These are phyloP conservation scores for Amoebophrya sp. DNA, from an alignment of 169 alveolate species.

Conservation along the genomic window DNA sequence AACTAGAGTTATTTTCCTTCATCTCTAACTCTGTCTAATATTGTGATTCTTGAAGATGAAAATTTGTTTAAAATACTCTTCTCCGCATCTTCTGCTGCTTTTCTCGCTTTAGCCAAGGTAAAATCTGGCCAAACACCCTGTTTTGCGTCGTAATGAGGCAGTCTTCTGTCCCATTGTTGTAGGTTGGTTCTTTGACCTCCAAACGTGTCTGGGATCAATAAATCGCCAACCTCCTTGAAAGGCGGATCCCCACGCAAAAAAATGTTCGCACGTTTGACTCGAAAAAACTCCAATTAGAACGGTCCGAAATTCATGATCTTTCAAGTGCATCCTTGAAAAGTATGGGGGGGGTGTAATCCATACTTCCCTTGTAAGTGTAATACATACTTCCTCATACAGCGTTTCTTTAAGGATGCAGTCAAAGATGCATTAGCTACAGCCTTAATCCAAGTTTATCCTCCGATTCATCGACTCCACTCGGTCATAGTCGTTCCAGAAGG, in stretches of 20 bases:
- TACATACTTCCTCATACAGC: no score
- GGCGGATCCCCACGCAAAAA: conserved; percentile 4
- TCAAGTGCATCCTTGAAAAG: no score
- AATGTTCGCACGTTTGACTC: background rate
- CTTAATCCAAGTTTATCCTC: background rate
- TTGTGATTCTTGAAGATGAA: no score
- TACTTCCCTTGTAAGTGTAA: no score
- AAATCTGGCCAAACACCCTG: background rate
- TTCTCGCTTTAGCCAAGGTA: background rate
- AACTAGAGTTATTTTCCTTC: no score
- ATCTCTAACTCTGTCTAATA: no score
- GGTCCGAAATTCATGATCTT: no score
- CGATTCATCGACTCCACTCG: conserved; percentile 25
- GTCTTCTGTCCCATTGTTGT: background rate
- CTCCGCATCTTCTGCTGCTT: background rate
- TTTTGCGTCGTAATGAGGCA: background rate
- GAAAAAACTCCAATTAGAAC: conserved; percentile 33
- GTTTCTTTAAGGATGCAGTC: no score
- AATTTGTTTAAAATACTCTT: no score
- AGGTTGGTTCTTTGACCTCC: background rate
- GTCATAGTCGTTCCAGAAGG: conserved; percentile 33
- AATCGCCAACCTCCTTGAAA: background rate
- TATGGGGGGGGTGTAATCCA: no score
- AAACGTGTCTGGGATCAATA: background rate
- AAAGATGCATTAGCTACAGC: no score